Evolutionary conservation across 2,329 filamentous ascomycete genomes (phyloP), one percentile per base, ranked within the genome.

Genomic region (Fusarium nelsonii): DNA sequence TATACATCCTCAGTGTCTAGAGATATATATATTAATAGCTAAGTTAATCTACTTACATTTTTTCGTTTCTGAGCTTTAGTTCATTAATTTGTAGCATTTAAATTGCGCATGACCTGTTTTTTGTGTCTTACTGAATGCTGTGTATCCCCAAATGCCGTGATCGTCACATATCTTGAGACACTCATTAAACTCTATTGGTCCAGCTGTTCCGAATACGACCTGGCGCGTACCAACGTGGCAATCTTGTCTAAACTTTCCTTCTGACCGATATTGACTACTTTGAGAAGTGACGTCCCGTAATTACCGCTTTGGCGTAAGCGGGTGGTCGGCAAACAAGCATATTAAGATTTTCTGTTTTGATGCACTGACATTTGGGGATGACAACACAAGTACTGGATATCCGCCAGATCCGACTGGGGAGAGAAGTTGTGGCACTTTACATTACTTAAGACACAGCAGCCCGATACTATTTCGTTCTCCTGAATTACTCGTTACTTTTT

Each of bases 151-250:
- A 40, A 4, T 51, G 34, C 34, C 34, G 33, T 30, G 48, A 51
- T 51, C 48, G 4, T 4, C 48, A 5, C n/a, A 6, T 11, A 15
- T 11, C 26, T 26, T 40, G 28, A 34, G 57, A 45, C 28, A 18
- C 36, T 40, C 37, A 64, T 64, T 44, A 64, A 64, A 64, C 61
- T 64, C 16, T 58, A 30, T 30, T 28, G 3, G 4, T 14, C 59
- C 59, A 59, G 32, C 28, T 28, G 9, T 45, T 36, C 59, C 59
- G 59, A 34, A 46, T 63, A 9, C 57, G n/a, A 63, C 36, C 9
- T 32, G 16, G 30, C 37, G 39, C 4, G 14, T 28, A 30, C 14
- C 4, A 9, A 15, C 8, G 8, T 9, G 26, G n/a, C 30, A 11
- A 30, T 4, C 30, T 8, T 41, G 20, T 18, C 23, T 41, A 23